Conservation (phyloP, 2,329 filamentous ascomycete species). For the Byssochlamys sp. region DNA sequence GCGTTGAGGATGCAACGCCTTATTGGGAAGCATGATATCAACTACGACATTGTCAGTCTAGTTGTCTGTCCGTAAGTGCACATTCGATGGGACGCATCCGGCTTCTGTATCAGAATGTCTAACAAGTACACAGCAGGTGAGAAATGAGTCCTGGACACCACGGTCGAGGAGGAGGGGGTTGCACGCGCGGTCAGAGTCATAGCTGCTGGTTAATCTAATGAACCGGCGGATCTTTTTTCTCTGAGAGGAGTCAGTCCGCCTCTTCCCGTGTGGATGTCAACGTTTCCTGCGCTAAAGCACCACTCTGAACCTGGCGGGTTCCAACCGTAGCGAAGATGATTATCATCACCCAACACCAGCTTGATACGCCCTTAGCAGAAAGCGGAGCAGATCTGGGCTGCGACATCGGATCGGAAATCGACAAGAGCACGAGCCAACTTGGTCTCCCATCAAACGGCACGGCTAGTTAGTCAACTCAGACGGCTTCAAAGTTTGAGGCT, state of each 20-base stretch:
- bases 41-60: too few relatives aligned
- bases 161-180: not conserved
- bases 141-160: not conserved
- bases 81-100: not conserved
- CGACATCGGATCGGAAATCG: conserved; percentile 1
- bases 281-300: not conserved
- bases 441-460: not conserved
- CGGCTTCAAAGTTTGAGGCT: not conserved
- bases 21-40: not conserved
- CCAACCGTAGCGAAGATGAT: not conserved
- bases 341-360: not conserved
- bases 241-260: not conserved
- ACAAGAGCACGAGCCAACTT: not conserved
- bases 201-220: not conserved
- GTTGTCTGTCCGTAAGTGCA: not conserved
- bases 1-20: not conserved
- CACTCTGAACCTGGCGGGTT: not conserved
- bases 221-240: not conserved
- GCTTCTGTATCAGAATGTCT: not conserved
- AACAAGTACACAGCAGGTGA: not conserved
- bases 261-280: not conserved
- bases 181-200: not conserved
- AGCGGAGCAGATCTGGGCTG: not conserved
- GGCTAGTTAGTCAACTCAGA: not conserved
- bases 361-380: not conserved